A percentile compares a stretch with the other conserved stretches of the same genome.
Evolutionary conservation across 768 basidiomycete species (phyloP).

Genomic region (Leucogyrophana mollusca): DNA sequence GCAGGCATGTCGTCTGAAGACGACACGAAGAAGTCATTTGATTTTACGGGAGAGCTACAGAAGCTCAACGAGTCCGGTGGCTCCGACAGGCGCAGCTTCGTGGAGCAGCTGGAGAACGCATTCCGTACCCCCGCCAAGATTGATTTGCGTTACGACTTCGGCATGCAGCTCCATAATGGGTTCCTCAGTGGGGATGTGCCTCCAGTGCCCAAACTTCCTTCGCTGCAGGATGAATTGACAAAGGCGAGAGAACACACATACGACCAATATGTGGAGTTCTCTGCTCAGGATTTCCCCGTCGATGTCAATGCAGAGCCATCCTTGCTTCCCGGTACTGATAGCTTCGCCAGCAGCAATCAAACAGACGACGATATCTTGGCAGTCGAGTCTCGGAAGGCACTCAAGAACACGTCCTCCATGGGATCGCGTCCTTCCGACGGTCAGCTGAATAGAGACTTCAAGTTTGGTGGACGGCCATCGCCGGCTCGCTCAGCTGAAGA

Average conservation of each 20-base stretch:
- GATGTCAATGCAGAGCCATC: conserved; percentile 35
- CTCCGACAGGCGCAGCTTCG: conserved; percentile 71
- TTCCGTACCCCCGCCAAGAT: conserved; percentile 76
- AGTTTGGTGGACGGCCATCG: conserved; percentile 58
- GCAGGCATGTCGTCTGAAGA: conserved; percentile 45
- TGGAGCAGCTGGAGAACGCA: conserved; percentile 78
- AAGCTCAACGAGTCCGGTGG: conserved; percentile 69
- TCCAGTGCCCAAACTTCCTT: conserved; percentile 52
- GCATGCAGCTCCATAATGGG: conserved; percentile 19
- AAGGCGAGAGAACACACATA: conserved; percentile 21
- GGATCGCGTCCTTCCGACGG: conserved; percentile 57
- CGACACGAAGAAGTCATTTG: conserved; percentile 78
- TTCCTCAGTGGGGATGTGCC: conserved; percentile 42
- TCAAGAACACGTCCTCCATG: conserved; percentile 29
- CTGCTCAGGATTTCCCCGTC: conserved; percentile 13
- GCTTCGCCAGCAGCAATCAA: conserved; percentile 19
- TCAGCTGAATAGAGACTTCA: conserved; percentile 69
- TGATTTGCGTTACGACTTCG: conserved; percentile 51
- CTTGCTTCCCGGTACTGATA: conserved; percentile 37
- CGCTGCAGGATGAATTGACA: conserved; percentile 27
- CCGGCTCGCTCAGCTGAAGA: neutral
- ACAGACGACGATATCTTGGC: conserved; percentile 30
- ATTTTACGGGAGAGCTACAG: conserved; percentile 78
- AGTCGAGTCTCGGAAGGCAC: conserved; percentile 11
- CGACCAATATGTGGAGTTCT: conserved; percentile 11